Percentiles rank a stretch among this genome's conserved stretches.
Evolutionary conservation across 148 eudicot genomes (phyloP).

Genomic region (Arbutus unedo): DNA sequence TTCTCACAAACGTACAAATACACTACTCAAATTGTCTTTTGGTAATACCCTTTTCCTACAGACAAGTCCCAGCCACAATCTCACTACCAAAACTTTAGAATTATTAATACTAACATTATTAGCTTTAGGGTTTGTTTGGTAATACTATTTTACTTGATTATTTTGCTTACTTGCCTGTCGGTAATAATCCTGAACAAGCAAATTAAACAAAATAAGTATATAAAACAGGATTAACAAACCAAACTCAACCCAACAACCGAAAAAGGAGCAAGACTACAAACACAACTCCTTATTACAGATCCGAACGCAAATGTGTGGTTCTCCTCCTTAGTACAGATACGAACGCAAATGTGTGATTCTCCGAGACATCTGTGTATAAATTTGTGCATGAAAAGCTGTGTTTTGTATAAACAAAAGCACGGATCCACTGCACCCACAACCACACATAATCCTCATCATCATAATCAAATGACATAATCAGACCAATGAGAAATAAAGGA

Average conservation of each 20-base stretch:
- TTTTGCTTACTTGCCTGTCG: neutral
- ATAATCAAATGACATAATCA: constrained; percentile 23
- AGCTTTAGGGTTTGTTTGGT: neutral
- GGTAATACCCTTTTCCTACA: neutral
- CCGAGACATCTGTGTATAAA: too few relatives aligned
- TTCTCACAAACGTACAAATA: neutral
- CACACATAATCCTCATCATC: neutral
- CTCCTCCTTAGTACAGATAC: too few relatives aligned
- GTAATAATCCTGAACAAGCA: neutral
- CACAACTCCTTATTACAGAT: too few relatives aligned
- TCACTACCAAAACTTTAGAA: neutral
- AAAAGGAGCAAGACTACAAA: neutral
- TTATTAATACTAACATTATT: neutral
- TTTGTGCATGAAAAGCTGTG: too few relatives aligned
- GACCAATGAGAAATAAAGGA: constrained; percentile 39
- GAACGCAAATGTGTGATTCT: too few relatives aligned
- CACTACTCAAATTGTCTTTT: neutral
- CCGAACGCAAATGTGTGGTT: too few relatives aligned
- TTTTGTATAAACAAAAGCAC: neutral
- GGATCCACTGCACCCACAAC: neutral
- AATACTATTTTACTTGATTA: neutral
- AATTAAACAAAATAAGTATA: neutral
- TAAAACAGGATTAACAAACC: neutral
- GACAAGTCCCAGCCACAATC: neutral
- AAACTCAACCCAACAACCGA: neutral